These are phyloP conservation scores for Priceomyces carsonii DNA, from an alignment of 805 yeast species.

Conservation along the genomic window DNA sequence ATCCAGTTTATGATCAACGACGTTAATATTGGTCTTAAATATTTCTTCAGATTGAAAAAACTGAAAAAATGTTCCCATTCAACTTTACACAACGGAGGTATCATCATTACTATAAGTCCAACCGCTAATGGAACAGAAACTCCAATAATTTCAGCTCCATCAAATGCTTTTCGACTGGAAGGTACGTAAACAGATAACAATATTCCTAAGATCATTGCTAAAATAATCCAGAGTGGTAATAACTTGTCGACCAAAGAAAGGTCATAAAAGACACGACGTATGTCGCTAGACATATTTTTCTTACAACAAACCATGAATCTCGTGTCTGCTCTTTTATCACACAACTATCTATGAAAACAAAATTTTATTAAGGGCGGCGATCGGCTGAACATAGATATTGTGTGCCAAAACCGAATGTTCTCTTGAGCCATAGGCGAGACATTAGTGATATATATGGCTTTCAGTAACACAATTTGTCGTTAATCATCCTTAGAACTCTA, in stretches of 20 bases:
- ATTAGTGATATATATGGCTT: too few relatives aligned
- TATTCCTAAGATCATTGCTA: slow-evolving; percentile 39
- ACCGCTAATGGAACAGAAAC: slow-evolving; percentile 49
- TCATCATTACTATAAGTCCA: slow-evolving; percentile 57
- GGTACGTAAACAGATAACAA: slow-evolving; percentile 45
- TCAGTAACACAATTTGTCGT: too few relatives aligned
- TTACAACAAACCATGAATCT: too few relatives aligned
- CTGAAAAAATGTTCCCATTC: slow-evolving; percentile 45
- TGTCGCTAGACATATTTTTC: too few relatives aligned
- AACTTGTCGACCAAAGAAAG: slow-evolving; percentile 36
- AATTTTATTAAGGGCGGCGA: too few relatives aligned
- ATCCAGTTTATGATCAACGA: slow-evolving; percentile 55
- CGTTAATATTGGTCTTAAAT: slow-evolving; percentile 29
- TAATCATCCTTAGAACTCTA: too few relatives aligned
- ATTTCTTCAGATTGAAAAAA: slow-evolving; percentile 11
- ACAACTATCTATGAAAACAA: too few relatives aligned
- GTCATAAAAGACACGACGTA: slow-evolving; percentile 9
- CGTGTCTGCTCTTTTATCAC: too few relatives aligned
- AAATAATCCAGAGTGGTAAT: slow-evolving; percentile 33
- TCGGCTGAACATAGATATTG: too few relatives aligned
- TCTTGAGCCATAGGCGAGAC: too few relatives aligned
- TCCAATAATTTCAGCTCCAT: slow-evolving; percentile 32
- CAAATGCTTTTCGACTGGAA: slow-evolving; percentile 32
- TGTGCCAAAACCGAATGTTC: too few relatives aligned
- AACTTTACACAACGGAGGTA: slow-evolving; percentile 57